phyloP scores from a whole-genome alignment of 345 rosid genomes.

The Dipteronia dyeriana region DNA sequence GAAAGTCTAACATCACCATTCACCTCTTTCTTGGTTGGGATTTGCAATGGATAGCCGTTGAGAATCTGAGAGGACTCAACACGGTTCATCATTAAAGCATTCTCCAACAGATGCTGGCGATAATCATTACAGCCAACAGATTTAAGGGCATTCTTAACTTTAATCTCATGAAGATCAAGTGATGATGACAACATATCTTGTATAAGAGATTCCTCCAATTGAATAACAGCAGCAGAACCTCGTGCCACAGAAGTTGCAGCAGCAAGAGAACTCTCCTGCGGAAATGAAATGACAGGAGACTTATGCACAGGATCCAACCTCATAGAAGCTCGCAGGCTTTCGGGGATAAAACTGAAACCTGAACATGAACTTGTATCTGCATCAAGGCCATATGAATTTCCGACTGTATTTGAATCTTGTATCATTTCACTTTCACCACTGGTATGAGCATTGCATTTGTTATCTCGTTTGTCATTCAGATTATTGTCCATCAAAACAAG shows the following conservation, averaged over 20 bases:
- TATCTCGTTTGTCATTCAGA: not conserved
- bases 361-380: conserved; percentile 38
- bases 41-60: conserved; percentile 44
- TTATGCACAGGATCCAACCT: conserved; percentile 34
- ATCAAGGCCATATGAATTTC: conserved; percentile 30
- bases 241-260: conserved; percentile 25
- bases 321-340: conserved; percentile 35
- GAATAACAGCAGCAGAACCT: conserved; percentile 36
- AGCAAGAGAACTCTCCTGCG: conserved; percentile 29
- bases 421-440: conserved; percentile 31
- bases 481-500: conserved; percentile 25
- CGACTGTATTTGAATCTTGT: conserved; percentile 34
- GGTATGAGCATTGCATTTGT: conserved; percentile 16
- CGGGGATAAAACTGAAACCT: conserved; percentile 27
- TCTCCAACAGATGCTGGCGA: conserved; percentile 31
- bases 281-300: conserved; percentile 26
- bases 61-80: conserved; percentile 42
- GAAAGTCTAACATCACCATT: conserved; percentile 44
- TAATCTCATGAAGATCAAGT: conserved; percentile 25
- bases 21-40: conserved; percentile 44
- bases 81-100: conserved; percentile 27
- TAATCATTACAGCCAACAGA: conserved; percentile 34
- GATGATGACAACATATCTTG: conserved; percentile 42
- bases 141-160: conserved; percentile 16
- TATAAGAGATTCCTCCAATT: conserved; percentile 26